phyloP scores from a whole-genome alignment of 2,329 filamentous ascomycete species.

The Claviceps sp. region DNA sequence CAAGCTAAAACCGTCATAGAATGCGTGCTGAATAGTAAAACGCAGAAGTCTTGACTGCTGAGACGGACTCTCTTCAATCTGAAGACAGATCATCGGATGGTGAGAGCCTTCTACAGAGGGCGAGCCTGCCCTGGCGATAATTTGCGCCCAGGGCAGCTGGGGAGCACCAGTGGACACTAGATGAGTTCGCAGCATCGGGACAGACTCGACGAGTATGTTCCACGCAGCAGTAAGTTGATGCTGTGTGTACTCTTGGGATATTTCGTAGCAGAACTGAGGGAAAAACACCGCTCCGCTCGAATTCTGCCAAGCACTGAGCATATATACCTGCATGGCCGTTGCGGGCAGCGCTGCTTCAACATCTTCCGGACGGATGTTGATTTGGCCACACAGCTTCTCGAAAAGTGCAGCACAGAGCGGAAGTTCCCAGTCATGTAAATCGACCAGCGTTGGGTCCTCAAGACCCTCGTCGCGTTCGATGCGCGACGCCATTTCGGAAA shows the following conservation, averaged over 20 bases:
- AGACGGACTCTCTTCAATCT: constrained; percentile 4
- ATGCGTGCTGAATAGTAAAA: constrained; percentile 64
- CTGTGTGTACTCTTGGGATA: constrained; percentile 26
- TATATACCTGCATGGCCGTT: constrained; percentile 66
- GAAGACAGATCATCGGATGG: constrained; percentile 14
- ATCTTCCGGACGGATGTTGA: constrained; percentile 27
- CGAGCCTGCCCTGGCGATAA: constrained; percentile 28
- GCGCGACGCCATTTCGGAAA: constrained; percentile 45
- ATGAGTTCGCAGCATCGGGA: constrained; percentile 54
- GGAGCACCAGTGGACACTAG: constrained; percentile 40
- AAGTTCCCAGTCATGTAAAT: constrained; percentile 11
- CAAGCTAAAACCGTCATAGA: constrained; percentile 79
- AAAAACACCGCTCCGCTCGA: constrained; percentile 57
- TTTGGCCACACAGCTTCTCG: constrained; percentile 21
- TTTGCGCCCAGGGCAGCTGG: constrained; percentile 47
- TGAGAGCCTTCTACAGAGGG: background rate
- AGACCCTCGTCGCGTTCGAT: constrained; percentile 1
- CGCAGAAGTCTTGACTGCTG: constrained; percentile 20
- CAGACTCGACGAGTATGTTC: constrained; percentile 37
- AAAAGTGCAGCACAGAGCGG: constrained; percentile 25
- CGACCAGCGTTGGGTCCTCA: background rate
- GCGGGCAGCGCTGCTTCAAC: constrained; percentile 52
- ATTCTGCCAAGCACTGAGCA: constrained; percentile 64
- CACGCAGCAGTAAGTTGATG: constrained; percentile 44
- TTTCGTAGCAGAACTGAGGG: constrained; percentile 52